Conservation (phyloP, 805 yeast species). For the Schwanniomyces pseudopolymorphus region DNA sequence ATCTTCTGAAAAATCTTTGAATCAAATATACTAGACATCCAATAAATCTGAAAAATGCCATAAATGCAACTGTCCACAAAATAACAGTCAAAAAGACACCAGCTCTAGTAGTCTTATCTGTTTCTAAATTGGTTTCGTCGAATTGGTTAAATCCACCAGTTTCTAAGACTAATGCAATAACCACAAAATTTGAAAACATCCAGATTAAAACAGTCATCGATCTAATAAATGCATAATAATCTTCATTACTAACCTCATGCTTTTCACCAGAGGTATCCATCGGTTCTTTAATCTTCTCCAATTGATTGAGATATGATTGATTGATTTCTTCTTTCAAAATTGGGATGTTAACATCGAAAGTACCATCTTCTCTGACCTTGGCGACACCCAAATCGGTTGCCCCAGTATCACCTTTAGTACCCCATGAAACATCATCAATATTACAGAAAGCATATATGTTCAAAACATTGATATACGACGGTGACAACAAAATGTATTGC, state of each 20-base stretch:
- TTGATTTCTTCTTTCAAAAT: slow-evolving; percentile 53
- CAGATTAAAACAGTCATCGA: slow-evolving; percentile 47
- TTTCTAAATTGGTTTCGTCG: slow-evolving; percentile 24
- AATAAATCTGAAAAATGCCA: slow-evolving; percentile 55
- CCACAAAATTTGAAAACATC: slow-evolving; percentile 44
- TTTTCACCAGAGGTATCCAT: slow-evolving; percentile 28
- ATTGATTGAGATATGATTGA: slow-evolving; percentile 50
- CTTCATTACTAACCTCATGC: slow-evolving; percentile 35
- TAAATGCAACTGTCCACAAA: slow-evolving; percentile 61
- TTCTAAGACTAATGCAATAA: slow-evolving; percentile 42
- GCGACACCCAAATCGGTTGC: slow-evolving; percentile 57
- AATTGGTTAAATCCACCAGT: slow-evolving; percentile 47
- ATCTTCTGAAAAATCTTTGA: slow-evolving; percentile 28
- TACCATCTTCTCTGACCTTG: slow-evolving; percentile 53
- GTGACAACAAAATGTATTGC: slow-evolving; percentile 51
- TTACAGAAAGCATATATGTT: slow-evolving; percentile 70
- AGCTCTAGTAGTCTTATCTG: slow-evolving; percentile 32
- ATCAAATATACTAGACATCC: slow-evolving; percentile 53
- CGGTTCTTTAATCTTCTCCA: slow-evolving; percentile 51
- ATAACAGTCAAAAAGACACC: slow-evolving; percentile 50
- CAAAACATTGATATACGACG: slow-evolving; percentile 54
- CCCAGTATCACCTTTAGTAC: slow-evolving; percentile 69
- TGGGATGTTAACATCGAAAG: slow-evolving; percentile 54
- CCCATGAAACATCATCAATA: slow-evolving; percentile 74
- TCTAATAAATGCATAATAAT: slow-evolving; percentile 45